Conservation (phyloP, 192 early-diverging fungal species). For the Coemansia biformis region DNA sequence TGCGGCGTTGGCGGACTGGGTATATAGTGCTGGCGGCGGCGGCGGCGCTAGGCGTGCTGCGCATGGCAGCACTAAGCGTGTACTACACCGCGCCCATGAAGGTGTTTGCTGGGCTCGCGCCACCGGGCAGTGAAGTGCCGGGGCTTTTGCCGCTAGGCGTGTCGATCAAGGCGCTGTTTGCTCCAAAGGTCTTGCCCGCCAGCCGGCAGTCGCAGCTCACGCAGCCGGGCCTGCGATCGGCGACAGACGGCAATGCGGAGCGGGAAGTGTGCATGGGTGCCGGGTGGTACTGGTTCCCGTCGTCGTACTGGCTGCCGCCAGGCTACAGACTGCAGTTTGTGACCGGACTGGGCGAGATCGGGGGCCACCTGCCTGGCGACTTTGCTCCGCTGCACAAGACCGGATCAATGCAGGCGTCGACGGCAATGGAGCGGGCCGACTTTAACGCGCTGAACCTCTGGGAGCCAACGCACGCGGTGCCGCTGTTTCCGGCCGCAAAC, state of each 20-base stretch:
- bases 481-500: neutral
- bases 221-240: slow-evolving; percentile 1
- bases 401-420: slow-evolving; percentile 20
- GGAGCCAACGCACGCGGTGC: slow-evolving; percentile 27
- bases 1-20: slow-evolving; percentile 4
- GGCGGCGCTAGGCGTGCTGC: slow-evolving; percentile 58
- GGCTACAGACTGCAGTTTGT: slow-evolving; percentile 67
- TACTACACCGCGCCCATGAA: slow-evolving; percentile 74
- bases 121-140: neutral
- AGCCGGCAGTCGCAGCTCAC: neutral
- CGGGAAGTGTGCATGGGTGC: slow-evolving; percentile 74
- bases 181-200: neutral
- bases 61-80: slow-evolving; percentile 59
- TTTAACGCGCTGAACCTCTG: slow-evolving; percentile 14
- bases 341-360: slow-evolving; percentile 24
- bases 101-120: slow-evolving; percentile 53
- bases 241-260: neutral
- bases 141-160: slow-evolving; percentile 24
- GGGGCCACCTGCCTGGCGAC: slow-evolving; percentile 76
- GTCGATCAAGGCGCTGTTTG: slow-evolving; percentile 8
- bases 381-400: slow-evolving; percentile 42
- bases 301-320: slow-evolving; percentile 82
- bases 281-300: slow-evolving; percentile 94
- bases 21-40: slow-evolving; percentile 46
- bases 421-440: slow-evolving; percentile 7